A percentile compares a stretch with the other conserved stretches of the same genome.
Evolutionary conservation across 768 basidiomycete species (phyloP).

Genomic region (Mycena venus): DNA sequence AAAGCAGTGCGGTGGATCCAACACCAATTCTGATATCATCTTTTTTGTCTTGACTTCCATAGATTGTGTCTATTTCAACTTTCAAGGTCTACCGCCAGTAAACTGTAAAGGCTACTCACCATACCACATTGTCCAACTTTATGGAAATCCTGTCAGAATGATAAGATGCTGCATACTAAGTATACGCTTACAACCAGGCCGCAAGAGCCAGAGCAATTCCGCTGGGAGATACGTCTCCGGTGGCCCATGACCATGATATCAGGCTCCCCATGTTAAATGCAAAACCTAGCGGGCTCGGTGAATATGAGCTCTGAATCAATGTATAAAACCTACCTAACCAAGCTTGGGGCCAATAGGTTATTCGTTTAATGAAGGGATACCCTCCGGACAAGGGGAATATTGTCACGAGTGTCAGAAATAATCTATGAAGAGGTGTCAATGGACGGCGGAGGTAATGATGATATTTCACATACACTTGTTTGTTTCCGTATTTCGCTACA

Average conservation of each 20-base stretch:
- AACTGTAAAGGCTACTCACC: not conserved
- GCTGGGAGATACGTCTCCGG: not conserved
- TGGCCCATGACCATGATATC: not conserved
- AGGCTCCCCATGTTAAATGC: not conserved
- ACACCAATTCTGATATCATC: not conserved
- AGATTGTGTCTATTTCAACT: not conserved
- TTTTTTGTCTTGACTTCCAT: not conserved
- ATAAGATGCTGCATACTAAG: too few relatives aligned
- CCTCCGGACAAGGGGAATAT: conserved; percentile 27
- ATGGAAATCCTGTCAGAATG: too few relatives aligned
- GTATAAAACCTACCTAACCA: too few relatives aligned
- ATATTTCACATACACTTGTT: not conserved
- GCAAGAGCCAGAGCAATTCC: not conserved
- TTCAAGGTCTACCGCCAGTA: not conserved
- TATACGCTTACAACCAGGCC: not conserved
- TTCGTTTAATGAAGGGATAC: conserved; percentile 45
- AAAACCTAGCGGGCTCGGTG: not conserved
- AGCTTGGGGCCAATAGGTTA: conserved; percentile 45
- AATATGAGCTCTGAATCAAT: too few relatives aligned
- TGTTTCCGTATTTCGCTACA: not conserved
- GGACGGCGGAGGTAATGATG: too few relatives aligned
- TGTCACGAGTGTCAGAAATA: not conserved
- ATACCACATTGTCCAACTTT: conserved; percentile 12
- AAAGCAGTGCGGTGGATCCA: not conserved
- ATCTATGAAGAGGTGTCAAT: too few relatives aligned